Evolutionary conservation across 495 filamentous ascomycete species (phyloP).

Genomic region (Haplographium delicatum): DNA sequence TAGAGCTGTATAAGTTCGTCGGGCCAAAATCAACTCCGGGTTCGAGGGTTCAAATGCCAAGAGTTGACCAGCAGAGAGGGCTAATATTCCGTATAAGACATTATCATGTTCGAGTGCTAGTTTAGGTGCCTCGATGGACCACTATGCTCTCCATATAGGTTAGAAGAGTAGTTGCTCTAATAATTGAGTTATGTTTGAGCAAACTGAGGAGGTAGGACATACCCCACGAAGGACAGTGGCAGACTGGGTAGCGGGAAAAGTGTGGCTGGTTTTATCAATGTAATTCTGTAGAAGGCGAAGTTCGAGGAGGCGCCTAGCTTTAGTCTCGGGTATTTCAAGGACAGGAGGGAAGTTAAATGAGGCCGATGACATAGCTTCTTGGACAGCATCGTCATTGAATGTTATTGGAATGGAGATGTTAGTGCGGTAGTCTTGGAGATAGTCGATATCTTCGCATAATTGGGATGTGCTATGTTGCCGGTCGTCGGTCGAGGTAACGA

Average conservation of each 20-base stretch:
- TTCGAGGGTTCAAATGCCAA: not conserved
- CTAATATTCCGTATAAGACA: constrained; percentile 9
- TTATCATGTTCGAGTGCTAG: constrained; percentile 5
- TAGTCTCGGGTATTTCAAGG: not conserved
- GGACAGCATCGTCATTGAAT: not conserved
- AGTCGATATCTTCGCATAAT: too few relatives aligned
- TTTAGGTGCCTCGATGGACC: constrained; percentile 7
- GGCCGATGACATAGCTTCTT: not conserved
- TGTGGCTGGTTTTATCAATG: constrained; percentile 1
- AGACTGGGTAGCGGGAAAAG: not conserved
- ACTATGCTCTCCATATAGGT: too few relatives aligned
- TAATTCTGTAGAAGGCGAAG: constrained; percentile 8
- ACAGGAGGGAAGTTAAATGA: not conserved
- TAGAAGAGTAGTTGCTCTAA: too few relatives aligned
- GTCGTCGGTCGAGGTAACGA: not conserved
- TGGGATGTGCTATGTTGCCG: too few relatives aligned
- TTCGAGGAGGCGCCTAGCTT: not conserved
- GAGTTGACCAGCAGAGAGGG: constrained; percentile 10
- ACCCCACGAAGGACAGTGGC: not conserved
- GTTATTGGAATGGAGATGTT: not conserved
- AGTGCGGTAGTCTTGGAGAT: not conserved
- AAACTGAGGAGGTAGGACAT: too few relatives aligned
- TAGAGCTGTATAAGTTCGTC: constrained; percentile 3
- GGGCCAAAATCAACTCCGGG: constrained; percentile 1
- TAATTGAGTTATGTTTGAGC: too few relatives aligned